Evolutionary conservation across 192 early-diverging fungal genomes (phyloP).

Genomic region (Rhizophagus clarus): DNA sequence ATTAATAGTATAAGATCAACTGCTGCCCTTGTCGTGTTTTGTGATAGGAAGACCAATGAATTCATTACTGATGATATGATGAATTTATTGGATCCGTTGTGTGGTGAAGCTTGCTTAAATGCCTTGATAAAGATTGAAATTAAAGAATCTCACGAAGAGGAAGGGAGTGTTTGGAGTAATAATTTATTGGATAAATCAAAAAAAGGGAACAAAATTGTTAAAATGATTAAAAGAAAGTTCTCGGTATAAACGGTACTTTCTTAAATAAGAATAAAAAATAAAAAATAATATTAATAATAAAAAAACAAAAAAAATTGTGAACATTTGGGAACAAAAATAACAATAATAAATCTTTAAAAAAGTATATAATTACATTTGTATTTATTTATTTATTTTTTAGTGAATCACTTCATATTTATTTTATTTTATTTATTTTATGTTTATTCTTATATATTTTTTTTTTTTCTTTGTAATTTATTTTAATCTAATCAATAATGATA

Average conservation of each 20-base stretch:
- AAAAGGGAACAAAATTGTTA: background rate
- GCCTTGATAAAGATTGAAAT: slow-evolving; percentile 54
- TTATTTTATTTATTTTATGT: too few relatives aligned
- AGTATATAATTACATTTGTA: too few relatives aligned
- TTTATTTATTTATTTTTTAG: too few relatives aligned
- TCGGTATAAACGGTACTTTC: background rate
- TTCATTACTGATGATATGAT: slow-evolving; percentile 67
- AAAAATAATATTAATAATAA: too few relatives aligned
- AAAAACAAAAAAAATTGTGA: too few relatives aligned
- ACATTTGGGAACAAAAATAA: too few relatives aligned
- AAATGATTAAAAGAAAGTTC: background rate
- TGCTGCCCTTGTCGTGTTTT: slow-evolving; percentile 83
- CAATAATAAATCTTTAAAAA: too few relatives aligned
- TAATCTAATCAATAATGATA: too few relatives aligned
- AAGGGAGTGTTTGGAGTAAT: slow-evolving; percentile 50
- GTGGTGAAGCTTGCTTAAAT: slow-evolving; percentile 65
- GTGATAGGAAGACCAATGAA: slow-evolving; percentile 66
- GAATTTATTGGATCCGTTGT: slow-evolving; percentile 53
- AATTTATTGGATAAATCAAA: background rate
- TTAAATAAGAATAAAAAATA: too few relatives aligned
- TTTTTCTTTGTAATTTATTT: too few relatives aligned
- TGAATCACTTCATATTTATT: too few relatives aligned
- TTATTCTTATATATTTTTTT: too few relatives aligned
- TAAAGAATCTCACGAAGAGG: slow-evolving; percentile 37
- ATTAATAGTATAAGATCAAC: slow-evolving; percentile 66